These are phyloP conservation scores for Monilinia vaccinii-corymbosi DNA, from an alignment of 2,329 filamentous ascomycete genomes.

Conservation along the genomic window DNA sequence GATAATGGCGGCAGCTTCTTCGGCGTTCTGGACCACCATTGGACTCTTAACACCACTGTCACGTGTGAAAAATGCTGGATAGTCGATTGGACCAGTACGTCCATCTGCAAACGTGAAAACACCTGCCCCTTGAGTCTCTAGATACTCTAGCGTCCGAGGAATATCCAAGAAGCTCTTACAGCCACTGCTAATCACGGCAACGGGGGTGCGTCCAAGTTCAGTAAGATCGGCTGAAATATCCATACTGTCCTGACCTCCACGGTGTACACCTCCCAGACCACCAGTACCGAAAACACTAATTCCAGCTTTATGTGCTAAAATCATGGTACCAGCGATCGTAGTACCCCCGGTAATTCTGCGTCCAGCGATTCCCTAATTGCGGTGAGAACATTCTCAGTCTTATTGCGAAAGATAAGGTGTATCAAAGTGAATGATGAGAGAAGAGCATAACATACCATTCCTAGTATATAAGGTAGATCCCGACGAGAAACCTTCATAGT, in stretches of 20 bases:
- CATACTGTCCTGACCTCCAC: slow-evolving; percentile 76
- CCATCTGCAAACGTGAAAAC: slow-evolving; percentile 89
- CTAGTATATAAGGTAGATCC: slow-evolving; percentile 75
- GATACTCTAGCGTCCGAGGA: slow-evolving; percentile 71
- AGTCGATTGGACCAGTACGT: slow-evolving; percentile 61
- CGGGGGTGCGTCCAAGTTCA: slow-evolving; percentile 79
- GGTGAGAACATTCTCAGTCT: slow-evolving; percentile 1
- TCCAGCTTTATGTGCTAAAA: slow-evolving; percentile 76
- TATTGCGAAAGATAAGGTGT: background rate
- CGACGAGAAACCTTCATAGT: slow-evolving; percentile 80
- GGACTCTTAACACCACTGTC: slow-evolving; percentile 80
- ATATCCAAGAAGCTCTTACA: slow-evolving; percentile 97
- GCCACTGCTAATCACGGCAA: slow-evolving; percentile 81
- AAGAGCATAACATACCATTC: slow-evolving; percentile 47
- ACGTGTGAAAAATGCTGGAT: slow-evolving; percentile 87
- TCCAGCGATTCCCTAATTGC: slow-evolving; percentile 49
- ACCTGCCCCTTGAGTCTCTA: slow-evolving; percentile 64
- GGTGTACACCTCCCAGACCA: slow-evolving; percentile 87
- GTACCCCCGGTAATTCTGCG: slow-evolving; percentile 76
- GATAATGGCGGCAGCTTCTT: slow-evolving; percentile 83
- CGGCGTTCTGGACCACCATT: slow-evolving; percentile 61
- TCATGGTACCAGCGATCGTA: slow-evolving; percentile 87
- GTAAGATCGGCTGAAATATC: slow-evolving; percentile 94
- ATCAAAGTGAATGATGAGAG: background rate
- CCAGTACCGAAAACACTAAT: slow-evolving; percentile 93